Evolutionary conservation across 345 rosid genomes (phyloP).

Genomic region (Arabidopsis thaliana): DNA sequence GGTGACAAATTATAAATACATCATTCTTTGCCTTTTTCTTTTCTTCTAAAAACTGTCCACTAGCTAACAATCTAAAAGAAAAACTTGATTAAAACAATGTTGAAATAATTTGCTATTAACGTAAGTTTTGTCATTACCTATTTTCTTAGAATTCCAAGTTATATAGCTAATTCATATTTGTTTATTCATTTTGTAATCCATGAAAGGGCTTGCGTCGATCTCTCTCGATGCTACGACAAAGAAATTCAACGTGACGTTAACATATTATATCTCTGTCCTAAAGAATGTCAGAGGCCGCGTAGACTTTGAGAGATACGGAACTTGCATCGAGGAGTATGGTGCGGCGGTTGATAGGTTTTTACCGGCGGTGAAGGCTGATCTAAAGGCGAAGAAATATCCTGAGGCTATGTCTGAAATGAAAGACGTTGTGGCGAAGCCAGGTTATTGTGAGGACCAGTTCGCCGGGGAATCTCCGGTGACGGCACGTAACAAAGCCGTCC

Average conservation of each 20-base stretch:
- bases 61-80: not conserved
- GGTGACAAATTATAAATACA: conserved; percentile 1
- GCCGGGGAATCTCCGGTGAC: not conserved
- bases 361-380: conserved; percentile 15
- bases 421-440: not conserved
- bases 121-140: not conserved
- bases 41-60: not conserved
- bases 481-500: conserved; percentile 11
- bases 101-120: not conserved
- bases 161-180: not conserved
- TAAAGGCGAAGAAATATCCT: conserved; percentile 25
- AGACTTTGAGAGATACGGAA: not conserved
- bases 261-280: not conserved
- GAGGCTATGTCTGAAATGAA: not conserved
- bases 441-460: conserved; percentile 1
- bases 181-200: not conserved
- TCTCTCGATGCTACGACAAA: conserved; percentile 33
- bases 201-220: conserved; percentile 33
- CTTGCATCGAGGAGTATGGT: conserved; percentile 38
- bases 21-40: not conserved
- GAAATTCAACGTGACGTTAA: conserved; percentile 7
- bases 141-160: not conserved
- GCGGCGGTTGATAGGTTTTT: conserved; percentile 23
- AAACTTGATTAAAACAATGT: not conserved
- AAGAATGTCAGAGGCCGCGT: not conserved